Evolutionary conservation across 352 stramenopile species (phyloP), one percentile per base, ranked within the genome.

Genomic region (Globisporangium okanoganense): DNA sequence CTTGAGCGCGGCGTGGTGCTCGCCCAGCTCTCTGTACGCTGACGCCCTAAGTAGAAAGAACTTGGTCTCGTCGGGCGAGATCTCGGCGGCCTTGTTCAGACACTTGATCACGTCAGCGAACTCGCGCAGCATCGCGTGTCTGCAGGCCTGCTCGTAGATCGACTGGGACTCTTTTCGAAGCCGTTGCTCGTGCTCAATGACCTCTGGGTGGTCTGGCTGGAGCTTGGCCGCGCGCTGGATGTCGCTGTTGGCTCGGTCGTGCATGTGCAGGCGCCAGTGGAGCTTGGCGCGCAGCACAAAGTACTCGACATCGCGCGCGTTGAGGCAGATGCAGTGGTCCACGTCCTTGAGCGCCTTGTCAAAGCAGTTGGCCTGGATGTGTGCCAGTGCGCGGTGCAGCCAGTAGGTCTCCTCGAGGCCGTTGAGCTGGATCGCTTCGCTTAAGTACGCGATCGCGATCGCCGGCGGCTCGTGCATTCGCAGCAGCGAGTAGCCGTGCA

Each of bases 241-340:
- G 61, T 92, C 83, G 36, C 72, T 77, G 4, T 64, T 86, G 18
- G 82, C 84, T 56, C 85, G 85, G 41, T 92, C 82, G 48, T 90
- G 82, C 71, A 90, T 76, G 53, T 90, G 79, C 24, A 93, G 73
- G 35, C 72, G 73, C 85, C 85, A 91, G 55, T 91, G 82, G 13
- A 95, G 68, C 64, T 92, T 92, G 22, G 84, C 82, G 0, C 86
- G 79, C 55, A 95, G 65, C 22, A 93, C 79, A 67, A 91, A 88
- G 57, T 91, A 92, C 71, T 93, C 85, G 67, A 88, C 84, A 44
- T 95, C 83, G 6, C 68, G 63, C 13, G 65, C 72, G 45, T 95
- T 89, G 35, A 95, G 67, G 38, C 80, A 89, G 24, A 92, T 84
- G 41, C 84, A 92, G 69, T 94, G 84, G 61, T 92, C 82, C 10